Evolutionary conservation across 305 asterid genomes (phyloP).

Genomic region (Andrographis paniculata): DNA sequence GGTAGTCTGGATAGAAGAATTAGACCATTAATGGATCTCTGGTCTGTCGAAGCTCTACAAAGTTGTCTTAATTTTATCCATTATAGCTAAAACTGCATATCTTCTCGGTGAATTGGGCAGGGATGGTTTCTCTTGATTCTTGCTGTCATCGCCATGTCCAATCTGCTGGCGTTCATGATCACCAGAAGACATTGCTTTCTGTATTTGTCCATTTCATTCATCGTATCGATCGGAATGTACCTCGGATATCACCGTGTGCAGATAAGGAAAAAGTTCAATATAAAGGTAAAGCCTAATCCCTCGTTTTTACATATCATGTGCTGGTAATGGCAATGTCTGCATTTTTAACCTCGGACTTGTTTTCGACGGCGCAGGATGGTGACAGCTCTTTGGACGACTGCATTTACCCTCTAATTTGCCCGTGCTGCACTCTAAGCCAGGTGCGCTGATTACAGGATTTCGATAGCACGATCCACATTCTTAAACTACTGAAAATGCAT

Average conservation of each 20-base stretch:
- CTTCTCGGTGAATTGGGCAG: conserved; percentile 41
- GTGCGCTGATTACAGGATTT: conserved; percentile 25
- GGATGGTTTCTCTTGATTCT: conserved; percentile 47
- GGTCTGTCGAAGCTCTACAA: conserved; percentile 4
- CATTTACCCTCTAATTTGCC: conserved; percentile 73
- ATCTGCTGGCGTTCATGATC: conserved; percentile 45
- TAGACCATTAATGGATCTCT: background rate
- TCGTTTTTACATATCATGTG: background rate
- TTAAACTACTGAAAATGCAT: background rate
- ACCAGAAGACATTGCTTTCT: conserved; percentile 48
- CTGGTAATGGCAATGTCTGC: background rate
- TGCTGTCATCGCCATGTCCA: conserved; percentile 35
- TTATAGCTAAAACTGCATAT: conserved; percentile 5
- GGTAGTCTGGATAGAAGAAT: conserved; percentile 25
- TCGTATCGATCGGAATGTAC: conserved; percentile 45
- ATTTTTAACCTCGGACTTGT: background rate
- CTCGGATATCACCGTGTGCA: conserved; percentile 61
- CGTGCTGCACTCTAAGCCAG: conserved; percentile 86
- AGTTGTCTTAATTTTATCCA: conserved; percentile 1
- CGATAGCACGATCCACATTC: background rate
- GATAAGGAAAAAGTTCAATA: conserved; percentile 76
- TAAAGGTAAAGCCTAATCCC: conserved; percentile 46
- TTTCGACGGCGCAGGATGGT: conserved; percentile 49
- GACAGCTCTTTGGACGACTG: conserved; percentile 70
- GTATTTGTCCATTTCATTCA: conserved; percentile 50